Evolutionary conservation across 75 land plant genomes (phyloP).

Genomic region (Selaginella tamariscina): DNA sequence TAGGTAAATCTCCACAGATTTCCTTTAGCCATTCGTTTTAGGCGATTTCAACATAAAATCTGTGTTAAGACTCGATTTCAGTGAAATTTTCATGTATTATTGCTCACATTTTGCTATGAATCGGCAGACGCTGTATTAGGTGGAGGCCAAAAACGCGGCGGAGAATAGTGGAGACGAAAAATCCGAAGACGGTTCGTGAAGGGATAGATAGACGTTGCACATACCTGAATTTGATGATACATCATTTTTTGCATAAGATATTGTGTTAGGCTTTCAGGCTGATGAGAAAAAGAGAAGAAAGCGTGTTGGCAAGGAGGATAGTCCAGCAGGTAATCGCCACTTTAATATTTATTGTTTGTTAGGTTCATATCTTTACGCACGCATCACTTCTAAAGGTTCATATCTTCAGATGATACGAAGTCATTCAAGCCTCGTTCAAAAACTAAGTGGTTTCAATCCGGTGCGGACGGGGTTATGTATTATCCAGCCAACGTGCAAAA

Average conservation of each 20-base stretch:
- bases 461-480: conserved; percentile 40
- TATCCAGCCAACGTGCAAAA: conserved; percentile 33
- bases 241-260: too few species aligned
- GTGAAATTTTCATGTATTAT: too few species aligned
- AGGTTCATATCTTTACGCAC: background rate
- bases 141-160: background rate
- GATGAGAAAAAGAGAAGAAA: background rate
- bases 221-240: too few species aligned
- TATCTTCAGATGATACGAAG: conserved; percentile 32
- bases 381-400: conserved; percentile 13
- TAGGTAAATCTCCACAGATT: too few species aligned
- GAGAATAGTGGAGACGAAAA: background rate
- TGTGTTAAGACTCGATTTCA: too few species aligned
- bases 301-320: background rate
- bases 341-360: background rate
- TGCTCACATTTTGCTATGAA: too few species aligned
- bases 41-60: too few species aligned
- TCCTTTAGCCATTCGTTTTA: too few species aligned
- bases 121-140: background rate
- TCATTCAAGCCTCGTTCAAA: conserved; percentile 35
- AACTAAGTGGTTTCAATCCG: conserved; percentile 29
- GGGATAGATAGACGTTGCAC: background rate
- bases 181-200: background rate
- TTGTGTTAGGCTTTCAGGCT: conserved; percentile 18
- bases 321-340: background rate